Percentiles rank a stretch among this genome's conserved stretches.
These are phyloP conservation scores for Capsella bursapastoris DNA, from an alignment of 345 rosid species.

Conservation along the genomic window DNA sequence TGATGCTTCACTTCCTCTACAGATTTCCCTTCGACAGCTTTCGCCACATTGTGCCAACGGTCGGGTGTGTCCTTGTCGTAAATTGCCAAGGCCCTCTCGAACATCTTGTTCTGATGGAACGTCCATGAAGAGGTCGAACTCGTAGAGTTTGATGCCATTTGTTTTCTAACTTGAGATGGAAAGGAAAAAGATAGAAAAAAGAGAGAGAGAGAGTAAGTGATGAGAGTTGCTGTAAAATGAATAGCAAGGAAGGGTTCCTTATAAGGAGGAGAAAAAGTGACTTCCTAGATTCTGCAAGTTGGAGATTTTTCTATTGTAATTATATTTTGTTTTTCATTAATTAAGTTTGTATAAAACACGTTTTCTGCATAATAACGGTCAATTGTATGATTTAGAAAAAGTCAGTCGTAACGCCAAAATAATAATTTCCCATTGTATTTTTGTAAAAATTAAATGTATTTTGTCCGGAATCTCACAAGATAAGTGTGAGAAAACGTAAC, in stretches of 20 bases:
- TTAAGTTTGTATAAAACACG: background rate
- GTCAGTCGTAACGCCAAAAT: background rate
- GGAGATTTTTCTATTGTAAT: background rate
- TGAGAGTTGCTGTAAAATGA: conserved; percentile 30
- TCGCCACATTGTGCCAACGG: conserved; percentile 91
- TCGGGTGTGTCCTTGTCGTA: conserved; percentile 91
- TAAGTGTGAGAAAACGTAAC: background rate
- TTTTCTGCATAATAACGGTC: background rate
- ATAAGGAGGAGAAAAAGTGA: conserved; percentile 39
- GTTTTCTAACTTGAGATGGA: conserved; percentile 21
- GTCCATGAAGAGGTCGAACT: conserved; percentile 72
- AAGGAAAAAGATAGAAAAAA: conserved; percentile 2
- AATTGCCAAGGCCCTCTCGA: conserved; percentile 87
- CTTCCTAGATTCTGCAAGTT: conserved; percentile 43
- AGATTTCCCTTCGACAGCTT: conserved; percentile 79
- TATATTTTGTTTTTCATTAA: conserved; percentile 1
- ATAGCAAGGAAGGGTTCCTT: conserved; percentile 23
- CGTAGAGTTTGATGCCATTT: conserved; percentile 64
- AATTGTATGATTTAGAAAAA: conserved; percentile 5
- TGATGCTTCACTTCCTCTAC: conserved; percentile 87
- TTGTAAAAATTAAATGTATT: background rate
- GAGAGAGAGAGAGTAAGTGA: conserved; percentile 26
- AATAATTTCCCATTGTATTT: background rate
- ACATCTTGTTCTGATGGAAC: conserved; percentile 74
- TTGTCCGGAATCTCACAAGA: background rate